Percentiles rank a stretch among this genome's conserved stretches.
These are phyloP conservation scores for Candida tropicalis DNA, from an alignment of 1,139 yeast species.

Conservation along the genomic window DNA sequence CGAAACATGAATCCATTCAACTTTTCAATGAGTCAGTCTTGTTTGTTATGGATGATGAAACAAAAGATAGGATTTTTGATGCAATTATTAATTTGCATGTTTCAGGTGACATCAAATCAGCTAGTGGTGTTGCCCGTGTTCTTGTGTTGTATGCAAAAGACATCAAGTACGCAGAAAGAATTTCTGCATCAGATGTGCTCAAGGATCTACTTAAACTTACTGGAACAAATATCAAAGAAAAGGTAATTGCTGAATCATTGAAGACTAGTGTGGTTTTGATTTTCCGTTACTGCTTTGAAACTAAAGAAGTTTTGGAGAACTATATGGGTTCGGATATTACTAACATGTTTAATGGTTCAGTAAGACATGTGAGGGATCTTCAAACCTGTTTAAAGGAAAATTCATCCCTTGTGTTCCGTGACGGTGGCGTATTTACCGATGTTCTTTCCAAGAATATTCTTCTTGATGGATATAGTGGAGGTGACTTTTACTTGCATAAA, in stretches of 20 bases:
- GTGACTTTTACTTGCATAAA: conserved; percentile 18
- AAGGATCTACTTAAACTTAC: conserved; percentile 20
- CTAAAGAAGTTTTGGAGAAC: conserved; percentile 48
- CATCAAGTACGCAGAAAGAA: conserved; percentile 35
- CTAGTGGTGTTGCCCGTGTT: conserved; percentile 17
- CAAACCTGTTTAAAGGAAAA: conserved; percentile 56
- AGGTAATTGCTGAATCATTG: conserved; percentile 14
- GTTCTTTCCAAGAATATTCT: conserved; percentile 52
- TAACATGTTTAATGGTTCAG: conserved; percentile 29
- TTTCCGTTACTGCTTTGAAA: conserved; percentile 73
- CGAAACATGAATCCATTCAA: conserved; percentile 18
- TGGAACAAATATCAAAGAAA: conserved; percentile 9
- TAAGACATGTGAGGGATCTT: conserved; percentile 46
- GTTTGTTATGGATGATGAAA: conserved; percentile 27
- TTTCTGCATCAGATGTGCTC: conserved; percentile 47
- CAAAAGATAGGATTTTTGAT: conserved; percentile 43
- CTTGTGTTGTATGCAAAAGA: conserved; percentile 56
- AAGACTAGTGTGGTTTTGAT: conserved; percentile 38
- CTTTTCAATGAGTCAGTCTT: conserved; percentile 15
- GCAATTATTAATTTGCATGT: conserved; percentile 9
- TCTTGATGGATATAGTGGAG: conserved; percentile 49
- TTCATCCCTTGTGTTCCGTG: conserved; percentile 58
- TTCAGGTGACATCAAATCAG: conserved; percentile 10
- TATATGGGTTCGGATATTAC: conserved; percentile 53
- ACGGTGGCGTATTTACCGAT: conserved; percentile 57